These are phyloP conservation scores for Magnaporthiopsis rhizophila DNA, from an alignment of 2,329 filamentous ascomycete genomes.

Conservation along the genomic window DNA sequence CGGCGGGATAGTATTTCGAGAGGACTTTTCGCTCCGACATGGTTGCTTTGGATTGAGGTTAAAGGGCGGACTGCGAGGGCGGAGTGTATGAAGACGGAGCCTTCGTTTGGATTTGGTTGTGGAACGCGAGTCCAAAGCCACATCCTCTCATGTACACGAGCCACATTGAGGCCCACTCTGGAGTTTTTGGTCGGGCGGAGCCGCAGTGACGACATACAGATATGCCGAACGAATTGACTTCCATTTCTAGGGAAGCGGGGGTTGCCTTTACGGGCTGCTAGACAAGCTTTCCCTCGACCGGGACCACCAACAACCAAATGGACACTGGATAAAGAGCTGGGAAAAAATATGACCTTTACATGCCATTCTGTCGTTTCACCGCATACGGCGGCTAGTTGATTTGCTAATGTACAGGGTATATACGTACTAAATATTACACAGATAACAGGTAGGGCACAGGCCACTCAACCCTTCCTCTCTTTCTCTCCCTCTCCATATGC, in stretches of 20 bases:
- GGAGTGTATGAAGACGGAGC: no score
- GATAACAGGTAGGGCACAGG: background rate
- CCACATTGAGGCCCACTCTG: background rate
- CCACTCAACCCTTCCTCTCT: no score
- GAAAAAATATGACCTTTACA: background rate
- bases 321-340: background rate
- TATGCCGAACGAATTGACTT: background rate
- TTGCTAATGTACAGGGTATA: background rate
- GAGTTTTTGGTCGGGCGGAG: background rate
- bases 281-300: background rate
- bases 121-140: no score
- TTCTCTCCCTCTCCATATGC: background rate
- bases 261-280: background rate
- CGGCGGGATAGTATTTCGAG: slow-evolving; percentile 41
- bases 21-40: slow-evolving; percentile 39
- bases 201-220: background rate
- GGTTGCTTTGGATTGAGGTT: slow-evolving; percentile 9
- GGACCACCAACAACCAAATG: no score
- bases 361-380: background rate
- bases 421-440: background rate
- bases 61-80: no score
- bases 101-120: no score
- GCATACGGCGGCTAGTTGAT: background rate
- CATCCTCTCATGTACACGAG: no score
- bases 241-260: no score